Percentiles rank a stretch among this genome's conserved stretches.
phyloP scores from a whole-genome alignment of 2,329 filamentous ascomycete genomes.

The Beauveria asiatica region DNA sequence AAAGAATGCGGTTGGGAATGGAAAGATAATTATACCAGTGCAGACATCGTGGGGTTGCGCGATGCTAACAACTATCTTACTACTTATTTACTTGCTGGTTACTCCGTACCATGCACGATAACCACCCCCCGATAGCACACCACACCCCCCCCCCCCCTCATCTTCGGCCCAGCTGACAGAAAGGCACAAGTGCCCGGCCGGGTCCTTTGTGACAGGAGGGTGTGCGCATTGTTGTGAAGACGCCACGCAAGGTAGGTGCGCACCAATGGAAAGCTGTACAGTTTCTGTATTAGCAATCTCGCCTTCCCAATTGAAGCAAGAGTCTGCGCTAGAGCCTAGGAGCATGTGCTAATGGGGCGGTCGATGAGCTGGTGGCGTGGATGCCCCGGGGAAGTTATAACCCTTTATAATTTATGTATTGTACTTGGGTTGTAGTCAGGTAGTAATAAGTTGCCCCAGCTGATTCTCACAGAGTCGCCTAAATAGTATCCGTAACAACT shows the following conservation, averaged over 20 bases:
- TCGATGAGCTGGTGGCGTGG: background rate
- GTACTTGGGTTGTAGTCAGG: too few species aligned
- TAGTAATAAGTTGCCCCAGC: background rate
- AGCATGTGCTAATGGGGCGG: background rate
- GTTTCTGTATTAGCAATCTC: background rate
- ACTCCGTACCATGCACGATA: background rate
- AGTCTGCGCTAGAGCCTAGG: background rate
- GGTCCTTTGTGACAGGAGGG: background rate
- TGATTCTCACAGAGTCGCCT: constrained; percentile 1
- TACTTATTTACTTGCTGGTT: too few species aligned
- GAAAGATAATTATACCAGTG: background rate
- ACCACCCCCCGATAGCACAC: background rate
- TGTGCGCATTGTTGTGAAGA: background rate
- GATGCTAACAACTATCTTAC: background rate
- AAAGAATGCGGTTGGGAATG: background rate
- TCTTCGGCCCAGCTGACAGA: background rate
- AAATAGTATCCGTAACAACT: too few species aligned
- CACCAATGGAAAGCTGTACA: background rate
- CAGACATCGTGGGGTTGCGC: background rate
- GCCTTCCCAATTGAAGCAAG: background rate
- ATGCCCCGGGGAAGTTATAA: background rate
- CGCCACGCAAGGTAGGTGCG: background rate
- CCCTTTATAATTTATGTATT: too few species aligned
- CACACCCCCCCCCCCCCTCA: too few species aligned
- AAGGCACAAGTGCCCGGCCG: background rate